A percentile compares a stretch with the other conserved stretches of the same genome.
Evolutionary conservation across 768 basidiomycete genomes (phyloP).

Genomic region (Amyloporia xantha): DNA sequence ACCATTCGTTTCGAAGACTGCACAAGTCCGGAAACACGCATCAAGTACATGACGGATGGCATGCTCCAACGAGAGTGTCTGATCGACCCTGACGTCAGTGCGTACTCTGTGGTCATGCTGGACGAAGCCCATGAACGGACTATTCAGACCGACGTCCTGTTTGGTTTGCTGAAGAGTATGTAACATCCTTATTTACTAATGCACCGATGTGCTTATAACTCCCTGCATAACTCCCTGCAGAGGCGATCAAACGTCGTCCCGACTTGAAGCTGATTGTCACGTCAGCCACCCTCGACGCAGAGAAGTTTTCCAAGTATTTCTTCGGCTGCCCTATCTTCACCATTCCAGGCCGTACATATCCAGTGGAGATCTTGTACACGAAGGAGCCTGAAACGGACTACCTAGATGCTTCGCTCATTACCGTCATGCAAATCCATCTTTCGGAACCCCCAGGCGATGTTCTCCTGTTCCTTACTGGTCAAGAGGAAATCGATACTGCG

Average conservation of each 20-base stretch:
- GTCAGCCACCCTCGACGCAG: conserved; percentile 97
- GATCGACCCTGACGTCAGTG: conserved; percentile 89
- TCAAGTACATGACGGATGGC: conserved; percentile 99
- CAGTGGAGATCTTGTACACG: conserved; percentile 96
- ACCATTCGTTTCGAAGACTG: conserved; percentile 99
- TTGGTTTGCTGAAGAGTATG: conserved; percentile 89
- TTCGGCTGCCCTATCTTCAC: conserved; percentile 99
- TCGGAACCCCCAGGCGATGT: conserved; percentile 97
- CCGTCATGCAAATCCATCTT: conserved; percentile 98
- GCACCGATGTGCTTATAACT: too few species aligned
- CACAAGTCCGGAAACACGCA: conserved; percentile 95
- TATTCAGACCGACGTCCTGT: conserved; percentile 96
- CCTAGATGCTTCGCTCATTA: conserved; percentile 95
- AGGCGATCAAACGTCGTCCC: conserved; percentile 89
- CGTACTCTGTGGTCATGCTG: conserved; percentile 94
- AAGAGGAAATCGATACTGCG: conserved; percentile 97
- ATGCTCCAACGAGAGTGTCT: conserved; percentile 97
- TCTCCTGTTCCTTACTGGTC: conserved; percentile 94
- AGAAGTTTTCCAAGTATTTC: conserved; percentile 99
- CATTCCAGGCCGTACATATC: conserved; percentile 99
- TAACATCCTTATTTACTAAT: conserved; percentile 8
- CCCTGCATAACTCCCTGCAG: conserved; percentile 40
- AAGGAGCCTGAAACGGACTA: conserved; percentile 98
- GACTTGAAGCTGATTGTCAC: conserved; percentile 98
- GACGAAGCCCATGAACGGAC: conserved; percentile 99